These are phyloP conservation scores for Lepidium aucheri DNA, from an alignment of 345 rosid genomes.

Conservation along the genomic window DNA sequence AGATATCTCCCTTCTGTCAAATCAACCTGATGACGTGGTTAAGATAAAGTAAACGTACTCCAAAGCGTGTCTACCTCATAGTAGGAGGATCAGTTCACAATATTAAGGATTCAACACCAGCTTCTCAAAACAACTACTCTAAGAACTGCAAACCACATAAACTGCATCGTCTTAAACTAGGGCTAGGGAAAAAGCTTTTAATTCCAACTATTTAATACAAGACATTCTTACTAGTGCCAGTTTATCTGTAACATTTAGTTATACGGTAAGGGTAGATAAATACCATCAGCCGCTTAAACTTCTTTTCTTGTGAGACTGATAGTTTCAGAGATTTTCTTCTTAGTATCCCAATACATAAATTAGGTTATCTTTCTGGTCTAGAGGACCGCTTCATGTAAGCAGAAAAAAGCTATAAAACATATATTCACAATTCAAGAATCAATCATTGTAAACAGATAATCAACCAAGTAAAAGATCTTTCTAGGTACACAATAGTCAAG, in stretches of 20 bases:
- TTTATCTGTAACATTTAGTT: neutral
- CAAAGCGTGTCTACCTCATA: neutral
- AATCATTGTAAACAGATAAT: neutral
- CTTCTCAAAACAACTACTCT: neutral
- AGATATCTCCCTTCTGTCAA: slow-evolving; percentile 81
- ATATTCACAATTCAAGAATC: neutral
- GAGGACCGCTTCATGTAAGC: neutral
- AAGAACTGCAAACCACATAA: neutral
- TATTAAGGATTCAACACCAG: neutral
- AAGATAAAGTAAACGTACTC: neutral
- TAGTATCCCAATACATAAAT: no score
- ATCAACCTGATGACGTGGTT: slow-evolving; percentile 59
- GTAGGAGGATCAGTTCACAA: neutral
- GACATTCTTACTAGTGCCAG: neutral
- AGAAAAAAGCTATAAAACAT: neutral
- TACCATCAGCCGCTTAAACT: neutral
- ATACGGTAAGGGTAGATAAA: neutral
- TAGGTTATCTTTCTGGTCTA: neutral
- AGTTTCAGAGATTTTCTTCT: no score
- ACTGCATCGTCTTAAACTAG: neutral
- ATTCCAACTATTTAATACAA: neutral
- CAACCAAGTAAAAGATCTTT: neutral
- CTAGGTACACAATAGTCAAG: neutral
- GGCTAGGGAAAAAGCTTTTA: neutral
- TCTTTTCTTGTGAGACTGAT: no score